Conservation (phyloP, 164 flowering plant genomes). For the Kalanchoe fedtschenkoi region DNA sequence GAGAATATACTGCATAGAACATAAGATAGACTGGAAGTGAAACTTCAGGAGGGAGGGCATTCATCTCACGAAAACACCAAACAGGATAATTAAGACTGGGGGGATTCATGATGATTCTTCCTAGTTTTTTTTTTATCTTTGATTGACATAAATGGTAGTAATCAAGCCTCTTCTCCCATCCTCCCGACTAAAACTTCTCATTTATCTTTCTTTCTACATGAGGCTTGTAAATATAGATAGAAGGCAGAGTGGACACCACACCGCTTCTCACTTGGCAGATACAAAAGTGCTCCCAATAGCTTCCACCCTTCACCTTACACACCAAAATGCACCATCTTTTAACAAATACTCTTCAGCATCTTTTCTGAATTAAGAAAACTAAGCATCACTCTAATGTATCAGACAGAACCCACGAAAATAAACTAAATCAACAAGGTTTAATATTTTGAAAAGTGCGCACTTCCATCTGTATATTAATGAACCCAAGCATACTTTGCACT, state of each 20-base stretch:
- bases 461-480: too few relatives aligned
- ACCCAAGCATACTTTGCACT: too few relatives aligned
- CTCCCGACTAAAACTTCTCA: neutral
- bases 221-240: neutral
- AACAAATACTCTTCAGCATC: neutral
- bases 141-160: neutral
- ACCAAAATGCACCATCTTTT: neutral
- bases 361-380: neutral
- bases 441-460: too few relatives aligned
- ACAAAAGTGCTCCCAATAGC: neutral
- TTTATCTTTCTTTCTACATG: neutral
- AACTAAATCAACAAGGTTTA: too few relatives aligned
- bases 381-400: neutral
- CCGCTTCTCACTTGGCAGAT: neutral
- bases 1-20: too few relatives aligned
- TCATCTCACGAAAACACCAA: too few relatives aligned
- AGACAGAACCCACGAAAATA: neutral
- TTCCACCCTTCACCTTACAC: neutral
- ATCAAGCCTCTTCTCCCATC: neutral
- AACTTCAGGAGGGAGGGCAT: neutral
- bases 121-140: neutral
- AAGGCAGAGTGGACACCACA: constrained; percentile 2
- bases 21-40: too few relatives aligned
- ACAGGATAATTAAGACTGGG: too few relatives aligned
- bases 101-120: neutral